Percentiles rank a stretch among this genome's conserved stretches.
These are phyloP conservation scores for Anisogramma anomala DNA, from an alignment of 2,329 filamentous ascomycete species.

Conservation along the genomic window DNA sequence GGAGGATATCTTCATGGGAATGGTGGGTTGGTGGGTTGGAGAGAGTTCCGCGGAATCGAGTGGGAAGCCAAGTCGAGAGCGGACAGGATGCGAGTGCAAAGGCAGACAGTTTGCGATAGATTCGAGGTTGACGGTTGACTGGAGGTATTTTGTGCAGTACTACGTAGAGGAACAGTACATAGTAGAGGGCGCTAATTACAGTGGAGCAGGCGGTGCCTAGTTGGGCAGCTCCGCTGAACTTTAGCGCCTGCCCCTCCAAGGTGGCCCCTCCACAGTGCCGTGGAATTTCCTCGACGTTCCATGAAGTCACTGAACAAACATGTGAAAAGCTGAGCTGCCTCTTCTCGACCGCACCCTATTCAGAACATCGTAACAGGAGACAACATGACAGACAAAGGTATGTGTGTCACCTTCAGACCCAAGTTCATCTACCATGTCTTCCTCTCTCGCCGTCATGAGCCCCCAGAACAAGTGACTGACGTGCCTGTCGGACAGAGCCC, in stretches of 20 bases:
- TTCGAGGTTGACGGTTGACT: too few species aligned
- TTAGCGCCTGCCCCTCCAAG: conserved; percentile 16
- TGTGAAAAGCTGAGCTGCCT: too few species aligned
- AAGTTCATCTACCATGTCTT: background rate
- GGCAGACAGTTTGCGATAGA: background rate
- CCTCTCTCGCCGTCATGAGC: too few species aligned
- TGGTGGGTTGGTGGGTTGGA: background rate
- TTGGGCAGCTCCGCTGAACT: conserved; percentile 6
- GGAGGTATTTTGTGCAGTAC: too few species aligned
- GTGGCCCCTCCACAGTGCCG: background rate
- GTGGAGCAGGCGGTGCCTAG: background rate
- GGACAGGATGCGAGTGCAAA: background rate
- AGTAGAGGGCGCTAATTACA: too few species aligned
- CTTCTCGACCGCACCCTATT: background rate
- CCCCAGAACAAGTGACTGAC: too few species aligned
- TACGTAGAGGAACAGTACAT: too few species aligned
- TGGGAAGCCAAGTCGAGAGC: too few species aligned
- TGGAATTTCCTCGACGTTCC: conserved; percentile 11
- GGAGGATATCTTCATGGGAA: background rate
- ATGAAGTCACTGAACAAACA: conserved; percentile 7
- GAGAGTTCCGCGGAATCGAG: background rate
- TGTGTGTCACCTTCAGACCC: background rate
- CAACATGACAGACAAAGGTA: conserved; percentile 33
- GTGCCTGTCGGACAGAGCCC: conserved; percentile 30
- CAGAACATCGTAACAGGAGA: conserved; percentile 20